A percentile compares a stretch with the other conserved stretches of the same genome.
These are phyloP conservation scores for Suhomyces maxii DNA, from an alignment of 1,139 yeast species.

Conservation along the genomic window DNA sequence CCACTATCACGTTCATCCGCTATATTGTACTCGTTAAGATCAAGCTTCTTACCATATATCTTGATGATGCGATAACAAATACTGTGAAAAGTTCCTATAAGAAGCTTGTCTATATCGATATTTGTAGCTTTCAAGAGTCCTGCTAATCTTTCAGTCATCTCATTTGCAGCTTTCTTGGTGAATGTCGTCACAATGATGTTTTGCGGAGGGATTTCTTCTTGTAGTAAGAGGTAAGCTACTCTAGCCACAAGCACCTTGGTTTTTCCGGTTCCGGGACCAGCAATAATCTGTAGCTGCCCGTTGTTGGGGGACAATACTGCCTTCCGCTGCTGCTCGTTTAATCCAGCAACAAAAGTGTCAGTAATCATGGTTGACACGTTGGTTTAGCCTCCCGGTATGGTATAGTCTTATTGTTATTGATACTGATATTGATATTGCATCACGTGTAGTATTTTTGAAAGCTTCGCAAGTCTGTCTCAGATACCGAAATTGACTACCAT, in stretches of 20 bases:
- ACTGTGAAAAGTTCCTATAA: slow-evolving; percentile 87
- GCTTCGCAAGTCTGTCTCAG: no score
- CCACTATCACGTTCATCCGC: slow-evolving; percentile 68
- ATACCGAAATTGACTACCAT: no score
- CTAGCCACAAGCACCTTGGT: slow-evolving; percentile 79
- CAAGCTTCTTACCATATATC: slow-evolving; percentile 54
- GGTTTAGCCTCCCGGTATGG: neutral
- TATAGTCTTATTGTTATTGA: neutral
- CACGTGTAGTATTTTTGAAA: neutral
- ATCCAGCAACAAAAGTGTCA: slow-evolving; percentile 12
- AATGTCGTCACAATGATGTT: slow-evolving; percentile 82
- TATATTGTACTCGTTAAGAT: slow-evolving; percentile 51
- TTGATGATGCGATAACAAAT: slow-evolving; percentile 64
- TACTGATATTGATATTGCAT: neutral
- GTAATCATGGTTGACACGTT: neutral
- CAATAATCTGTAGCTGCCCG: slow-evolving; percentile 71
- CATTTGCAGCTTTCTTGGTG: slow-evolving; percentile 86
- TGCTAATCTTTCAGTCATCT: slow-evolving; percentile 65
- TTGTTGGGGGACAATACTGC: slow-evolving; percentile 61
- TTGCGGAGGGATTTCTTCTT: slow-evolving; percentile 54
- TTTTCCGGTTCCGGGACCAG: slow-evolving; percentile 92
- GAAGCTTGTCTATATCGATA: slow-evolving; percentile 43
- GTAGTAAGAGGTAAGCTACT: slow-evolving; percentile 65
- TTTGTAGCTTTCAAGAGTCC: slow-evolving; percentile 36
- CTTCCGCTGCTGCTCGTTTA: slow-evolving; percentile 57